Percentiles rank a stretch among this genome's conserved stretches.
Evolutionary conservation across 805 yeast species (phyloP).

Genomic region (Candida broadrunensis): DNA sequence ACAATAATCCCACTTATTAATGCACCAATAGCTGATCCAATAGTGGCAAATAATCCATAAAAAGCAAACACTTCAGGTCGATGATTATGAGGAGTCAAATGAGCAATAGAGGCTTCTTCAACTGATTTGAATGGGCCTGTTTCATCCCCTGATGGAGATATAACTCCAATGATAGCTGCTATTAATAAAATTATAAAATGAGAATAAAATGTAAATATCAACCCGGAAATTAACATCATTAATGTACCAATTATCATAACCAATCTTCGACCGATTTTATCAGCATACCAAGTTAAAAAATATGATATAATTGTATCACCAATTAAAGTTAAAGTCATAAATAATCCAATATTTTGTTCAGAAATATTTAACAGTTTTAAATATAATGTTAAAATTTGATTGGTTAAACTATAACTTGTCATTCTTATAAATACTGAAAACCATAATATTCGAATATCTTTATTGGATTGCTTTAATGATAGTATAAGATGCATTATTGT

Average conservation of each 20-base stretch:
- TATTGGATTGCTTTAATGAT: constrained; percentile 35
- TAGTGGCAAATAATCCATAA: constrained; percentile 65
- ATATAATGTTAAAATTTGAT: constrained; percentile 72
- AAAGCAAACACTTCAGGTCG: constrained; percentile 75
- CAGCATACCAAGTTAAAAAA: constrained; percentile 74
- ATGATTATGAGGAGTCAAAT: constrained; percentile 60
- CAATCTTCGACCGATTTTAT: constrained; percentile 60
- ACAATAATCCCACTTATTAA: constrained; percentile 59
- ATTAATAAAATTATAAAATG: constrained; percentile 53
- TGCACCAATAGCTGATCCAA: constrained; percentile 76
- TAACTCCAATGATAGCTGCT: constrained; percentile 82
- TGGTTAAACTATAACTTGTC: constrained; percentile 74
- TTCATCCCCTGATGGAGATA: constrained; percentile 86
- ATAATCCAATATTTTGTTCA: constrained; percentile 64
- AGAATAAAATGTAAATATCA: constrained; percentile 55
- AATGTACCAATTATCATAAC: constrained; percentile 63
- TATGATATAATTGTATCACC: constrained; percentile 79
- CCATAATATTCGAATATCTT: constrained; percentile 65
- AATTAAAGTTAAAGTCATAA: constrained; percentile 75
- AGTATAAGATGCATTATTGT: constrained; percentile 35
- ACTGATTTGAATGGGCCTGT: constrained; percentile 88
- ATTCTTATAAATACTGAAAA: constrained; percentile 66
- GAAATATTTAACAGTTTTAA: constrained; percentile 52
- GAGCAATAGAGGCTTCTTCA: constrained; percentile 82
- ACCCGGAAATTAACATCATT: constrained; percentile 68